Evolutionary conservation across 495 filamentous ascomycete species (phyloP), one percentile per base, ranked within the genome.

Genomic region (Haplographium delicatum): DNA sequence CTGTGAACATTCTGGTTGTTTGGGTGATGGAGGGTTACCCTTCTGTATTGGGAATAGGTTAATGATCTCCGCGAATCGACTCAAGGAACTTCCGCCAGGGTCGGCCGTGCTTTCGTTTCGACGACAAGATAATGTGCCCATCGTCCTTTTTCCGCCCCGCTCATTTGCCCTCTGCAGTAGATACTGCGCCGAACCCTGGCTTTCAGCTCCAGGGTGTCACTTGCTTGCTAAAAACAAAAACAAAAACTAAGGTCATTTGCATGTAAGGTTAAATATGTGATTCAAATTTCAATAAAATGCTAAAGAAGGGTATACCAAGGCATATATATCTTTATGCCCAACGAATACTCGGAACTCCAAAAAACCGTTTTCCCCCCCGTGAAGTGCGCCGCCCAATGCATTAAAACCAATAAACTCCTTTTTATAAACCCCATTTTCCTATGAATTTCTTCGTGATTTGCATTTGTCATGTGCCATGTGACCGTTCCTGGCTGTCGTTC

Each of bases 401-500:
- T 39, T 15, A 39, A 19, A 4, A 11, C 35, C 22, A 19, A 19
- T 39, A 7, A 19, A 19, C 18, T 39, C 35, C 35, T 39, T 4
- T 39, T 6, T n/a, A 15, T 6, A 4, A 6, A 15, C 16, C 35
- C 35, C 4, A 39, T 28, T 49, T 24, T 34, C 30, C 42, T 53
- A 61, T 39, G 61, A 62, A 57, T 67, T 73, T 53, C 76, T 63
- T 54, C 78, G 67, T 53, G 72, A 72, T 68, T 93, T 94, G 72
- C 90, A 96, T 65, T 96, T 96, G 58, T 90, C 89, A 65, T 94
- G 86, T 13, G 81, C 74, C 62, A 94, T 69, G 61, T 96, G 90
- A 11, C 89, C 90, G 64, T 95, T 95, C 24, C 89, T 77, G 22
- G 90, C 90, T 26, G 90, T 96, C 24, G 89, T 94, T 40, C 90